Conservation (phyloP, 23 red algal genomes). For the Gracilaria gracilis region DNA sequence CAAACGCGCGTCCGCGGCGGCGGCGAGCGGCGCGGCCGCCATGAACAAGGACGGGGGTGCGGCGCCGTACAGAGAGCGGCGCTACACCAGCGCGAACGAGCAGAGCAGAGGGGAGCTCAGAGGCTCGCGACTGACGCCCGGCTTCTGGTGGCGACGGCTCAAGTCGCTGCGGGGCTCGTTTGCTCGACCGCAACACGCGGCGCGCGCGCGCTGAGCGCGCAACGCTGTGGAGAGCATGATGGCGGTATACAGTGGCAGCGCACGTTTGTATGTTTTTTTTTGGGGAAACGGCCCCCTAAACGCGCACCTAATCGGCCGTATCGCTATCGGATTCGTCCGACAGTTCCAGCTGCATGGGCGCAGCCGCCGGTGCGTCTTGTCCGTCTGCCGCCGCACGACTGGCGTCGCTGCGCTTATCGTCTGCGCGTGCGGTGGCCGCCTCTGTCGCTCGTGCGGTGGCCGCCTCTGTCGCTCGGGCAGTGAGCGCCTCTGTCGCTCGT, state of each 20-base stretch:
- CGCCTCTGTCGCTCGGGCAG: too few species aligned
- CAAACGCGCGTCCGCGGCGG: background rate
- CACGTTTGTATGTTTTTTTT: background rate
- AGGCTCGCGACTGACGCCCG: background rate
- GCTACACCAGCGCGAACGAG: background rate
- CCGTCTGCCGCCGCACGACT: too few species aligned
- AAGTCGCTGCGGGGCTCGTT: background rate
- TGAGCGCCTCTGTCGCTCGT: too few species aligned
- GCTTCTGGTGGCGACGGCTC: background rate
- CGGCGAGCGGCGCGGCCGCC: background rate
- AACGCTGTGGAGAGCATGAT: too few species aligned
- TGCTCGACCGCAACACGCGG: background rate
- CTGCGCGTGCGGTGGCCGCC: too few species aligned
- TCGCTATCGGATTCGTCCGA: conserved; percentile 22
- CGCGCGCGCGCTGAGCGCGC: background rate
- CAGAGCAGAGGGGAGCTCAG: background rate
- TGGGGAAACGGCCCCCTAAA: too few species aligned
- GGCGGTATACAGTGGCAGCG: background rate
- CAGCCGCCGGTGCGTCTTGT: background rate
- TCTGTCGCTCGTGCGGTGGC: too few species aligned
- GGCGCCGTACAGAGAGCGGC: background rate
- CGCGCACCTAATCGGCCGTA: background rate
- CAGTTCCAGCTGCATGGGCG: background rate
- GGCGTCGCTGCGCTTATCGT: too few species aligned
- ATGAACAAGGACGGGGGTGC: background rate